These are phyloP conservation scores for Penicillium verrucosum DNA, from an alignment of 2,329 filamentous ascomycete genomes.

Conservation along the genomic window DNA sequence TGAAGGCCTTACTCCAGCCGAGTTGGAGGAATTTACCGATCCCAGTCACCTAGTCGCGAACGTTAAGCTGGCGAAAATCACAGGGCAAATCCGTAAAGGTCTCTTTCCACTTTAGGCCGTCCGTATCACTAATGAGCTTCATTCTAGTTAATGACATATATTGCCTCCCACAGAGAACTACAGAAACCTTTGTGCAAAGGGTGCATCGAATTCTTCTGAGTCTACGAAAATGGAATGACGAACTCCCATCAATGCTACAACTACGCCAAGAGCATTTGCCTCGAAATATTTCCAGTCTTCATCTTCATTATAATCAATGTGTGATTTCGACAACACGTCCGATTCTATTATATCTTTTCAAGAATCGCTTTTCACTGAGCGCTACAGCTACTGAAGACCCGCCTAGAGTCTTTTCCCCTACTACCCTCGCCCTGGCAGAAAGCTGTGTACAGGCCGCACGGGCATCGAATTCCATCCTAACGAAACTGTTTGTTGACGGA, in stretches of 20 bases:
- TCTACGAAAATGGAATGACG: constrained; percentile 22
- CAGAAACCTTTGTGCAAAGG: constrained; percentile 12
- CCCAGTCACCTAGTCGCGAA: background rate
- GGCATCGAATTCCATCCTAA: constrained; percentile 20
- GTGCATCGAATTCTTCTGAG: constrained; percentile 12
- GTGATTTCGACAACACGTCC: constrained; percentile 28
- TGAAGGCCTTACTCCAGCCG: background rate
- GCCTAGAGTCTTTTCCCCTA: constrained; percentile 11
- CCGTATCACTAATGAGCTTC: background rate
- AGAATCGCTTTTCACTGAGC: constrained; percentile 9
- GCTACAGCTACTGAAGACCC: background rate
- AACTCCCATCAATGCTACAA: constrained; percentile 17
- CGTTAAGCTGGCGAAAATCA: background rate
- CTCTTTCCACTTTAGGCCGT: background rate
- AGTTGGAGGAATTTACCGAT: background rate
- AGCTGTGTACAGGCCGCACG: constrained; percentile 22
- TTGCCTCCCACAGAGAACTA: background rate
- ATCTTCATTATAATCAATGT: constrained; percentile 29
- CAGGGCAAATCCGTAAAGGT: background rate
- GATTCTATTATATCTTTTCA: constrained; percentile 30
- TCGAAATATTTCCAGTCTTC: constrained; percentile 22
- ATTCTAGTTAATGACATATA: background rate
- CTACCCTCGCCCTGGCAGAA: constrained; percentile 20
- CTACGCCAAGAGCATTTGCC: constrained; percentile 19
- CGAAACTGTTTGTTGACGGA: constrained; percentile 23